Percentiles rank a stretch among this genome's conserved stretches.
Evolutionary conservation across 78 protist species (phyloP).

Genomic region (Polysphondylium violaceum): DNA sequence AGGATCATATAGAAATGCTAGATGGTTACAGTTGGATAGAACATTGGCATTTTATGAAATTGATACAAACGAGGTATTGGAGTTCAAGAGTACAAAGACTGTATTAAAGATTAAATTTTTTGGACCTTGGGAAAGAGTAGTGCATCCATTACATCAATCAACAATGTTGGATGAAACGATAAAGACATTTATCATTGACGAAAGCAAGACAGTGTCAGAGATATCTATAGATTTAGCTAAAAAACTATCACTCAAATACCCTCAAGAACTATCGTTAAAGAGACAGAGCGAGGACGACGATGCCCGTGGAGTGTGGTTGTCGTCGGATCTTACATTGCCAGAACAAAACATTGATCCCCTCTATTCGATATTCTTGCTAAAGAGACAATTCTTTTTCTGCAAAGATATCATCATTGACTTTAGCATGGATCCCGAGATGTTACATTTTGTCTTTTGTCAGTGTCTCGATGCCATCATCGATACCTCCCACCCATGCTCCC

Average conservation of each 20-base stretch:
- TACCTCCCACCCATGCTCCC: slow-evolving; percentile 73
- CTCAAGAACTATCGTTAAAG: slow-evolving; percentile 73
- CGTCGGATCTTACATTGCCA: slow-evolving; percentile 51
- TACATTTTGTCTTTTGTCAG: slow-evolving; percentile 74
- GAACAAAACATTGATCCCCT: slow-evolving; percentile 78
- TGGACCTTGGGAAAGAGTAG: slow-evolving; percentile 84
- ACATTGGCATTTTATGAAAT: slow-evolving; percentile 76
- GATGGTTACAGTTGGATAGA: slow-evolving; percentile 58
- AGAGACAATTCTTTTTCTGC: slow-evolving; percentile 62
- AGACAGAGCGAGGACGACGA: slow-evolving; percentile 25
- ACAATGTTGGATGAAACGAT: slow-evolving; percentile 74
- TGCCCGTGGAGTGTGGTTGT: slow-evolving; percentile 62
- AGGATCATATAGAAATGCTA: slow-evolving; percentile 46
- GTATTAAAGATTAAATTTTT: slow-evolving; percentile 55
- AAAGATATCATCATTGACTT: slow-evolving; percentile 62
- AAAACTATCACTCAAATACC: slow-evolving; percentile 65
- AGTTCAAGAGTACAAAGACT: slow-evolving; percentile 40
- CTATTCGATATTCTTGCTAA: slow-evolving; percentile 45
- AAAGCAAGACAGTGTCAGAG: slow-evolving; percentile 74
- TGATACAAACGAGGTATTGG: slow-evolving; percentile 62
- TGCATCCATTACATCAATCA: slow-evolving; percentile 75
- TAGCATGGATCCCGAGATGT: slow-evolving; percentile 62
- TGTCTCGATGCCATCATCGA: slow-evolving; percentile 81
- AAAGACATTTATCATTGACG: slow-evolving; percentile 79
- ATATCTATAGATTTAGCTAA: slow-evolving; percentile 54